These are phyloP conservation scores for Boletus huronensis DNA, from an alignment of 768 basidiomycete genomes.

Conservation along the genomic window DNA sequence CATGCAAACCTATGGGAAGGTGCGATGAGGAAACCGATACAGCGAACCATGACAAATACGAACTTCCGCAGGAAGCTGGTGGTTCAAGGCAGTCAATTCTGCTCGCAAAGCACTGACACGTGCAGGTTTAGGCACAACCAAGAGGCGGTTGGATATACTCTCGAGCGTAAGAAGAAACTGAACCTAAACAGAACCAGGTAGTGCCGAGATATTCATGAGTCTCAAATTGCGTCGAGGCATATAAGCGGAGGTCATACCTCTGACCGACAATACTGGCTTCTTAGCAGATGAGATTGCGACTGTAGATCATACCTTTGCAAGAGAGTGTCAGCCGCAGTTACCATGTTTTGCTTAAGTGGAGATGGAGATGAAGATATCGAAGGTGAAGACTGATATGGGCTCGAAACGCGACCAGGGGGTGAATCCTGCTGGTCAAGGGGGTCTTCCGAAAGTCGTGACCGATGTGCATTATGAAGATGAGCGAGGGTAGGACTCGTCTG, in stretches of 20 bases:
- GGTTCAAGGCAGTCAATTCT: slow-evolving; percentile 92
- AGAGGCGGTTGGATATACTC: slow-evolving; percentile 85
- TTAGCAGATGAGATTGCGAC: slow-evolving; percentile 68
- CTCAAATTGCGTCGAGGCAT: neutral
- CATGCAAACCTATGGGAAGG: slow-evolving; percentile 65
- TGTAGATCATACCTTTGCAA: slow-evolving; percentile 64
- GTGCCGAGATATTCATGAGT: neutral
- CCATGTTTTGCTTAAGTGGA: slow-evolving; percentile 42
- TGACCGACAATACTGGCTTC: slow-evolving; percentile 85
- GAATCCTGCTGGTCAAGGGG: slow-evolving; percentile 67
- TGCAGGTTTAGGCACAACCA: slow-evolving; percentile 91
- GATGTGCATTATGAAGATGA: slow-evolving; percentile 50
- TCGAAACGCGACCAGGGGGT: slow-evolving; percentile 33
- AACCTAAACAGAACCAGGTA: slow-evolving; percentile 43
- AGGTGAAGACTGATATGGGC: slow-evolving; percentile 70
- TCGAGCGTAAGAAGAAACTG: slow-evolving; percentile 87
- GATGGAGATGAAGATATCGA: slow-evolving; percentile 51
- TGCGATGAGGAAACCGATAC: neutral
- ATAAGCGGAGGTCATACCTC: slow-evolving; percentile 51
- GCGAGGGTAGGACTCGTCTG: slow-evolving; percentile 74
- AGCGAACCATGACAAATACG: slow-evolving; percentile 11
- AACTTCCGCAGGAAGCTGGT: slow-evolving; percentile 95
- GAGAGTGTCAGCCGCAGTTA: slow-evolving; percentile 50
- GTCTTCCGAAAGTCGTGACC: slow-evolving; percentile 63
- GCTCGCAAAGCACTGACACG: slow-evolving; percentile 95